phyloP scores from a whole-genome alignment of 768 basidiomycete species.

The Udeniomyces megalosporus region DNA sequence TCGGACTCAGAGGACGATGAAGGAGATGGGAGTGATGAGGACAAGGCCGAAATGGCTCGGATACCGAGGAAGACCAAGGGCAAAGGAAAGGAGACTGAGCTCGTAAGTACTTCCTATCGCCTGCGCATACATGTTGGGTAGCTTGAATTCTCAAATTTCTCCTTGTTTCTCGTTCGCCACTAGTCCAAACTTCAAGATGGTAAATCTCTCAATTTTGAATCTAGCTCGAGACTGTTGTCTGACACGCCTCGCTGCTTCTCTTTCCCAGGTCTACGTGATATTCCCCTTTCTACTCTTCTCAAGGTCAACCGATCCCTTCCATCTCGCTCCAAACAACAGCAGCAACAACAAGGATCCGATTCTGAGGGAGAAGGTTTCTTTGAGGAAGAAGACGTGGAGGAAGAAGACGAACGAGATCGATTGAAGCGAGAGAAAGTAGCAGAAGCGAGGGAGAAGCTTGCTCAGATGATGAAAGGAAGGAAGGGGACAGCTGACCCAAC shows the following conservation, averaged over 20 bases:
- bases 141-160: conserved; percentile 4
- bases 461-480: conserved; percentile 5
- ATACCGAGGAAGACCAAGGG: conserved; percentile 23
- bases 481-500: conserved; percentile 11
- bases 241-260: neutral
- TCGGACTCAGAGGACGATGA: conserved; percentile 8
- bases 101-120: no score
- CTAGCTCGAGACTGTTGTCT: neutral
- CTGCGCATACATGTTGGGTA: neutral
- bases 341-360: neutral
- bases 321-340: neutral
- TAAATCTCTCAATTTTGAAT: conserved; percentile 13
- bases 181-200: conserved; percentile 22
- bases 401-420: conserved; percentile 23
- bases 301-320: conserved; percentile 46
- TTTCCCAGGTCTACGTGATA: conserved; percentile 38
- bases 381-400: conserved; percentile 22
- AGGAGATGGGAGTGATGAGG: conserved; percentile 11
- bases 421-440: conserved; percentile 5
- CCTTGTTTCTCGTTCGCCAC: neutral
- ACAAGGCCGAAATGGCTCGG: conserved; percentile 21
- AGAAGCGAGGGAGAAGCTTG: conserved; percentile 12
- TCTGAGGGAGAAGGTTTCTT: neutral
- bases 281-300: conserved; percentile 50
- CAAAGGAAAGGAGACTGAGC: conserved; percentile 10